Evolutionary conservation across 2,329 filamentous ascomycete species (phyloP), one percentile per base, ranked within the genome.

Genomic region (Penicillium griseofulvum): DNA sequence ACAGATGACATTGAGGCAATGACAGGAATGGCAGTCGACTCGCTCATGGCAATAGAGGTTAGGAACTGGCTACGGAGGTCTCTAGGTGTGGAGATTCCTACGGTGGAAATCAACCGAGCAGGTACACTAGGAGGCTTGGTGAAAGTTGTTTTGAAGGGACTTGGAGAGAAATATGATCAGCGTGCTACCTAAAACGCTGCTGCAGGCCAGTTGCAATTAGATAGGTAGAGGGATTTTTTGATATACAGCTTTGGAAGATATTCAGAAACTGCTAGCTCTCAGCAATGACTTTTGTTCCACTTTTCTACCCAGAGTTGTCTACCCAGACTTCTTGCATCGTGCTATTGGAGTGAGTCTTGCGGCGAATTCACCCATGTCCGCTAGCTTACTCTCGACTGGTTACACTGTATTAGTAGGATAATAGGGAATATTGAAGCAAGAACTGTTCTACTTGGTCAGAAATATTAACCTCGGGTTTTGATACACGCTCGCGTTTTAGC

Each of bases 91-190:
- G 66, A 71, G 6, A 56, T 71, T 19, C 58, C 68, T 83, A 77
- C 73, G 87, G 54, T 77, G 85, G 72, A 89, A 85, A 76, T 87
- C 17, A 57, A 59, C 1, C 57, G 59, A 22, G 59, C 62, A 3
- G 62, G 55, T 5, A 65, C 50, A 1, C 50, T 66, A 3, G 54
- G 58, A 5, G 59, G 56, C 0, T 42, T 54, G 45, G 51, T 54
- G 26, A 61, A 56, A 12, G 36, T 62, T 0, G 58, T 57, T 4
- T 19, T 63, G 14, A 55, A 57, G 12, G 57, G 55, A 16, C 50
- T 63, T 4, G 51, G 55, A 2, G 55, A 60, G 10, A 61, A 57
- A 37, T 52, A 59, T 29, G 50, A 53, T 17, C 43, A 56, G 34
- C 26, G 36, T 12, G 28, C 37, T 17, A 38, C 11, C 26, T 49